Conservation (phyloP, 257 asterid genomes). For the Solanum dulcamara region DNA sequence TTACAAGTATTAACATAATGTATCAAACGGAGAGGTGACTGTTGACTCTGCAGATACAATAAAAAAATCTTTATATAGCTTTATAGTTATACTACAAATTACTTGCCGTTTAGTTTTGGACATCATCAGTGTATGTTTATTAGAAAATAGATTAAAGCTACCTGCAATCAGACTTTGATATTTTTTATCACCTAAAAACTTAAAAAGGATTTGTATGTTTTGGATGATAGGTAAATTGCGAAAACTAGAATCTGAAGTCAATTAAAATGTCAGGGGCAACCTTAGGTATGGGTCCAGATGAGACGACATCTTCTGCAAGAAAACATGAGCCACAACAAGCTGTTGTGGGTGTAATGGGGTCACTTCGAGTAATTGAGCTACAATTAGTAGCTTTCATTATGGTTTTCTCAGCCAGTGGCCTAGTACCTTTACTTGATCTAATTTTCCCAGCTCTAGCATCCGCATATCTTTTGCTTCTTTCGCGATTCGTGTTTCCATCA, state of each 20-base stretch:
- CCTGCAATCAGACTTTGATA: not conserved
- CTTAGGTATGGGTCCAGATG: conserved; percentile 34
- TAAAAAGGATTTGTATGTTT: not conserved
- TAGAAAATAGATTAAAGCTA: not conserved
- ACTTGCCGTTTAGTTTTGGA: not conserved
- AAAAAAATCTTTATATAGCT: too few species aligned
- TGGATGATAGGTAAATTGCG: not conserved
- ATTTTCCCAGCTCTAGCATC: conserved; percentile 56
- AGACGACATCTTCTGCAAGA: not conserved
- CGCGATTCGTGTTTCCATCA: conserved; percentile 59
- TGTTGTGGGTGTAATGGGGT: conserved; percentile 56
- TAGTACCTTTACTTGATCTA: conserved; percentile 68
- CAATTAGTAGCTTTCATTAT: conserved; percentile 86
- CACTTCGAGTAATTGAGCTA: conserved; percentile 78
- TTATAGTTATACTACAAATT: not conserved
- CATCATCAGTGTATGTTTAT: not conserved
- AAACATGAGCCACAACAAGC: not conserved
- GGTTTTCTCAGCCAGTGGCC: conserved; percentile 76
- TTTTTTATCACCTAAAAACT: not conserved
- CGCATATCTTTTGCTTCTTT: conserved; percentile 38
- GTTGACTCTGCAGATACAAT: too few species aligned
- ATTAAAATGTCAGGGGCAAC: conserved; percentile 51
- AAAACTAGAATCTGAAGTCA: not conserved
- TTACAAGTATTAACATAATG: not conserved
- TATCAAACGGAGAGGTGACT: too few species aligned